Conservation (phyloP, 2,329 filamentous ascomycete species). For the Amphichorda felina region DNA sequence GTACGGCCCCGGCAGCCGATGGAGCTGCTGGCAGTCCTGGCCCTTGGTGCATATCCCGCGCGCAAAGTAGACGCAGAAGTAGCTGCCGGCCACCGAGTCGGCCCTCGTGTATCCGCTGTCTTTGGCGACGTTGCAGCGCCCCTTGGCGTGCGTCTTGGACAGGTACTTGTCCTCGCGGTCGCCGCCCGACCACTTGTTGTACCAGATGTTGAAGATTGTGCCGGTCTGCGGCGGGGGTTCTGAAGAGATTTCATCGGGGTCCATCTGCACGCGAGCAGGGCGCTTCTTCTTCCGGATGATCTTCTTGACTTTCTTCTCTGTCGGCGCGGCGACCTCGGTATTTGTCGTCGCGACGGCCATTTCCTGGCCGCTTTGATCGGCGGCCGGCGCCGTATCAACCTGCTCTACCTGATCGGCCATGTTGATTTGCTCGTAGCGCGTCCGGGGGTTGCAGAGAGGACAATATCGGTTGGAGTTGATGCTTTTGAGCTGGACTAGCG, state of each 20-base stretch:
- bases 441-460: too few relatives aligned
- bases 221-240: constrained; percentile 87
- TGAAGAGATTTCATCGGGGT: constrained; percentile 62
- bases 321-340: constrained; percentile 32
- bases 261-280: constrained; percentile 83
- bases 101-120: constrained; percentile 72
- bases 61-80: constrained; percentile 84
- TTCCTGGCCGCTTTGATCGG: constrained; percentile 5
- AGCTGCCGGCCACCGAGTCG: constrained; percentile 66
- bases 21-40: constrained; percentile 87
- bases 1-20: constrained; percentile 74
- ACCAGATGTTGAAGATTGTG: constrained; percentile 97
- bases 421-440: background rate
- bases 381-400: background rate
- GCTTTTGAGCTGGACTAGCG: too few relatives aligned
- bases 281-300: constrained; percentile 84
- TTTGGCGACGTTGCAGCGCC: constrained; percentile 74
- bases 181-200: constrained; percentile 96
- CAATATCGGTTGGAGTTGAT: too few relatives aligned
- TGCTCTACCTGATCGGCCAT: background rate
- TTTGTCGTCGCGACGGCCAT: constrained; percentile 23
- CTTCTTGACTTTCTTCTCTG: constrained; percentile 62
- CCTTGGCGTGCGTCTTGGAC: constrained; percentile 69
- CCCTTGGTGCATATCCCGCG: constrained; percentile 76
- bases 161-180: constrained; percentile 88